Evolutionary conservation across 2,329 filamentous ascomycete genomes (phyloP).

Genomic region (Colletotrichum salicis): DNA sequence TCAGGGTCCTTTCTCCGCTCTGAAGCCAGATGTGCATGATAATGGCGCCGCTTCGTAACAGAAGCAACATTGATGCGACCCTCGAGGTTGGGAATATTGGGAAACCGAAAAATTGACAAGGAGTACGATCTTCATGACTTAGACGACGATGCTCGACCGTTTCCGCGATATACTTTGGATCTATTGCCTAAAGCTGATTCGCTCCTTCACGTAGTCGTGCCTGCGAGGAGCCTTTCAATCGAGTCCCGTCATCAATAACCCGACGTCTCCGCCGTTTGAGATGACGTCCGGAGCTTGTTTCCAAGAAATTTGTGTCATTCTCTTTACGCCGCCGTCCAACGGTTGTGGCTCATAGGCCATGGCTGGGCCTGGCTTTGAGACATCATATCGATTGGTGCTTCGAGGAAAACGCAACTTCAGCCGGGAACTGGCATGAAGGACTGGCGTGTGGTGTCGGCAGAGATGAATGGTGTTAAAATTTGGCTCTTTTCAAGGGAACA

Average conservation of each 20-base stretch:
- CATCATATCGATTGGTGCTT: slow-evolving; percentile 23
- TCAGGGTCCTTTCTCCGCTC: slow-evolving; percentile 13
- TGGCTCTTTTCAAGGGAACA: neutral
- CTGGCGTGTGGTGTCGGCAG: neutral
- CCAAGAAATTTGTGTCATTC: neutral
- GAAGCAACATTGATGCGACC: neutral
- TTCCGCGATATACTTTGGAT: neutral
- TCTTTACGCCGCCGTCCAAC: slow-evolving; percentile 8
- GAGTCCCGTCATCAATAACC: neutral
- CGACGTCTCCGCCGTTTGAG: slow-evolving; percentile 7
- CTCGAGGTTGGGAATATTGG: neutral
- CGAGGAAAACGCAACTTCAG: slow-evolving; percentile 4
- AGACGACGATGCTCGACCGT: neutral
- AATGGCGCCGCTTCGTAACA: neutral
- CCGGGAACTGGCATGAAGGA: slow-evolving; percentile 1
- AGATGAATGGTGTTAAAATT: slow-evolving; percentile 1
- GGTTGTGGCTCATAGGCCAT: slow-evolving; percentile 28
- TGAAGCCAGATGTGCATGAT: neutral
- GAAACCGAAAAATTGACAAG: neutral
- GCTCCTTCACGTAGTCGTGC: no score
- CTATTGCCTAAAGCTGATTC: neutral
- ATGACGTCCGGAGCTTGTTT: neutral
- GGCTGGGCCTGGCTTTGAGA: slow-evolving; percentile 25
- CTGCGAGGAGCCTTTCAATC: neutral
- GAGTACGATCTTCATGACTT: neutral